Conservation (phyloP, 805 yeast species). For the Nakazawaea sp. region DNA sequence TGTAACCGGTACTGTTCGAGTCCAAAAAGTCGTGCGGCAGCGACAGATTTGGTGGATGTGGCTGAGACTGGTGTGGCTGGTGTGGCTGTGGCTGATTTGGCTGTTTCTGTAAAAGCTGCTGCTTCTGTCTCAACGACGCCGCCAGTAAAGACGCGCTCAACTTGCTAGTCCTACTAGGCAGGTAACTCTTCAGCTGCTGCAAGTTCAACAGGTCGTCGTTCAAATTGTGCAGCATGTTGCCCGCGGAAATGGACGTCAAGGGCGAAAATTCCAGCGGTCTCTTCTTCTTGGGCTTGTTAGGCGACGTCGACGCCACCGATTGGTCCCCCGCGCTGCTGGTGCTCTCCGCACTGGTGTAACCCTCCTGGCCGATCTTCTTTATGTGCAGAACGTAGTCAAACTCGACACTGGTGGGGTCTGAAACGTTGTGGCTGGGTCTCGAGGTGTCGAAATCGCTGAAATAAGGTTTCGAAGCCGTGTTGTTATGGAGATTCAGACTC, state of each 20-base stretch:
- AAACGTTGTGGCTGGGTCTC: background rate
- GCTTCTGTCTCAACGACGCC: conserved; percentile 1
- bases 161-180: conserved; percentile 10
- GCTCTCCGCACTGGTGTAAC: conserved; percentile 10
- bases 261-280: conserved; percentile 22
- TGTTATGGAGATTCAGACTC: too few relatives aligned
- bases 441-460: conserved; percentile 8
- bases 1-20: conserved; percentile 1
- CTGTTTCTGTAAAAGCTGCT: too few relatives aligned
- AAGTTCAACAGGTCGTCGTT: conserved; percentile 7
- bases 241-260: conserved; percentile 4
- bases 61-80: background rate
- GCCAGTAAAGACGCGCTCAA: conserved; percentile 13
- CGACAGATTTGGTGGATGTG: background rate
- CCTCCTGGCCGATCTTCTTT: conserved; percentile 43
- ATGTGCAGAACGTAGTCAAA: conserved; percentile 64
- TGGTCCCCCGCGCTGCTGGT: background rate
- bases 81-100: background rate
- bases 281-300: conserved; percentile 12
- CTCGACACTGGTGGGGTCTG: conserved; percentile 44
- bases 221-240: conserved; percentile 2
- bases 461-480: too few relatives aligned
- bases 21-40: too few relatives aligned
- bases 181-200: background rate
- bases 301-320: background rate